Conservation (phyloP, 2,329 filamentous ascomycete species). For the Pyrenochaeta sp. region DNA sequence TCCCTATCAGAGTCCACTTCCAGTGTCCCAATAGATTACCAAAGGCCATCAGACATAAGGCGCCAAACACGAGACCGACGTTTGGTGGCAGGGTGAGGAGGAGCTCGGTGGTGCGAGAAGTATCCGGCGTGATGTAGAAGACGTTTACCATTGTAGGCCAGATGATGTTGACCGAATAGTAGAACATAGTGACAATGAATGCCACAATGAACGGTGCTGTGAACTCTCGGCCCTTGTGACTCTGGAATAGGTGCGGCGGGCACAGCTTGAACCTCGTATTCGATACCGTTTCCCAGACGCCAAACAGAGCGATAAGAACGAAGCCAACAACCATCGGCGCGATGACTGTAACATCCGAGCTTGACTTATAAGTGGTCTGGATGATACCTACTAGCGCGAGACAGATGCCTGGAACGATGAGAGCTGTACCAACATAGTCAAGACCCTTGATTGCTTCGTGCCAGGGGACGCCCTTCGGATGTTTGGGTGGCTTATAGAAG, state of each 20-base stretch:
- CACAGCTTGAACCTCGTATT: constrained; percentile 46
- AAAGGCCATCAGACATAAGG: constrained; percentile 52
- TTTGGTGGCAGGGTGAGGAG: constrained; percentile 58
- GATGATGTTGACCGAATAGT: constrained; percentile 59
- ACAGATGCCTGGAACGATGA: constrained; percentile 40
- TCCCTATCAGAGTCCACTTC: constrained; percentile 57
- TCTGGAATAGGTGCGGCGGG: constrained; percentile 54
- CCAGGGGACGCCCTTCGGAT: constrained; percentile 38
- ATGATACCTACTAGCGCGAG: constrained; percentile 45
- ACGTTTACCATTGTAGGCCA: constrained; percentile 59
- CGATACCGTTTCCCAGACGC: constrained; percentile 46
- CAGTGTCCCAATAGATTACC: constrained; percentile 56
- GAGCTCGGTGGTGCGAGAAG: constrained; percentile 41
- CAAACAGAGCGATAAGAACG: constrained; percentile 41
- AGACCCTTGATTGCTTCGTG: constrained; percentile 36
- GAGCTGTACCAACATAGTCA: constrained; percentile 41
- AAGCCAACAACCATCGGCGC: constrained; percentile 46
- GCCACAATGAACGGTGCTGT: constrained; percentile 58
- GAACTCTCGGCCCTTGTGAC: constrained; percentile 57
- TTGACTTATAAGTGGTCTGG: constrained; percentile 38
- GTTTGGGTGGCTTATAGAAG: constrained; percentile 38
- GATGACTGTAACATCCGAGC: constrained; percentile 38
- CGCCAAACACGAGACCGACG: constrained; percentile 56
- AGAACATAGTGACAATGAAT: constrained; percentile 62
- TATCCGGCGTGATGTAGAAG: constrained; percentile 52